Evolutionary conservation across 345 rosid genomes (phyloP).

Genomic region (Arabidopsis suecica): DNA sequence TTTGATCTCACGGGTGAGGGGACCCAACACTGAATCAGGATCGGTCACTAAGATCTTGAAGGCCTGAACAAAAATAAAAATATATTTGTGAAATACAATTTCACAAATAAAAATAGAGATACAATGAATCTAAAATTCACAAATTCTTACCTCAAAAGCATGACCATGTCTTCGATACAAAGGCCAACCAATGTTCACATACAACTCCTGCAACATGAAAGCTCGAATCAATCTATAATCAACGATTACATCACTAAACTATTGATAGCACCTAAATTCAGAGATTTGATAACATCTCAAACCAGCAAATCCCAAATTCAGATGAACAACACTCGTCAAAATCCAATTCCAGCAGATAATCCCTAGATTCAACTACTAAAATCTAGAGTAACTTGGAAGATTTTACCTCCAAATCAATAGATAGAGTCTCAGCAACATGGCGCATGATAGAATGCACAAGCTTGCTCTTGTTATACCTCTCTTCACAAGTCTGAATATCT

Average conservation of each 20-base stretch:
- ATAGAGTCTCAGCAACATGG: conserved; percentile 91
- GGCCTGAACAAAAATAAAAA: conserved; percentile 58
- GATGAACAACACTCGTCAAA: not conserved
- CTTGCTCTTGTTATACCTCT: conserved; percentile 98
- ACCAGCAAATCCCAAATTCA: not conserved
- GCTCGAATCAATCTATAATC: conserved; percentile 15
- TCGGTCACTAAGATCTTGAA: conserved; percentile 90
- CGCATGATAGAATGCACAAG: conserved; percentile 99
- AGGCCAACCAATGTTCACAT: conserved; percentile 91
- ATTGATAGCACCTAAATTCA: not conserved
- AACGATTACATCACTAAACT: not conserved
- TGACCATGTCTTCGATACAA: conserved; percentile 89
- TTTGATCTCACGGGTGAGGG: conserved; percentile 85
- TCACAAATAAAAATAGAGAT: not conserved
- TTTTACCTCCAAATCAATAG: conserved; percentile 85
- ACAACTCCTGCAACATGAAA: conserved; percentile 67
- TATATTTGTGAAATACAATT: not conserved
- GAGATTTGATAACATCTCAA: not conserved
- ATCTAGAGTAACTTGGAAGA: not conserved
- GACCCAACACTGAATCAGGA: conserved; percentile 81
- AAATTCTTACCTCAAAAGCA: conserved; percentile 85
- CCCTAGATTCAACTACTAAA: not conserved
- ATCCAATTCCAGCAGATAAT: not conserved
- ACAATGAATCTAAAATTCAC: conserved; percentile 8
- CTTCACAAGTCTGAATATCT: conserved; percentile 93